phyloP scores from a whole-genome alignment of 2,329 filamentous ascomycete species.

The Dactylellina sp. region DNA sequence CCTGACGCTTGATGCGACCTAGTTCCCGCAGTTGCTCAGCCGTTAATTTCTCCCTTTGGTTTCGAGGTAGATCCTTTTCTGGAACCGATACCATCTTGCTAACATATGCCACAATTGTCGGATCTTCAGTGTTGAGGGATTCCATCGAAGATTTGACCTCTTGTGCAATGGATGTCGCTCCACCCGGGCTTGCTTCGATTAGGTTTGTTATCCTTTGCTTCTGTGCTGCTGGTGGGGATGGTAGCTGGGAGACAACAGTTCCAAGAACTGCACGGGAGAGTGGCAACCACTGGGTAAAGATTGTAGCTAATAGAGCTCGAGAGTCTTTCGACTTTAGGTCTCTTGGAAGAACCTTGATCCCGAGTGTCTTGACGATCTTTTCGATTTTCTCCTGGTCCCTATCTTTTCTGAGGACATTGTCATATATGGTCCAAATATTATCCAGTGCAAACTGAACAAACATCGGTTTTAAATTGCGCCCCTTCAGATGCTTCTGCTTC shows the following conservation, averaged over 20 bases:
- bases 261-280: conserved; percentile 92
- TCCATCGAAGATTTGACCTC: conserved; percentile 83
- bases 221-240: conserved; percentile 84
- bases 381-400: conserved; percentile 83
- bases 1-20: conserved; percentile 86
- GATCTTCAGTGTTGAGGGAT: conserved; percentile 77
- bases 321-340: conserved; percentile 85
- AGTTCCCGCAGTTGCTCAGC: conserved; percentile 91
- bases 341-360: conserved; percentile 84
- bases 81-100: conserved; percentile 98
- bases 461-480: conserved; percentile 90
- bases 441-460: conserved; percentile 97
- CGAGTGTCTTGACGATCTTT: conserved; percentile 93
- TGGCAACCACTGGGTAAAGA: conserved; percentile 91
- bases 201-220: conserved; percentile 81
- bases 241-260: conserved; percentile 91
- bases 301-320: conserved; percentile 81
- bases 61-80: conserved; percentile 88
- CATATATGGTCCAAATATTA: conserved; percentile 94
- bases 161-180: conserved; percentile 73
- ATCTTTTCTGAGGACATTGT: conserved; percentile 65
- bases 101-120: conserved; percentile 90
- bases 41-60: conserved; percentile 82
- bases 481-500: conserved; percentile 90
- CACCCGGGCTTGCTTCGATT: conserved; percentile 81